Evolutionary conservation across 2,329 filamentous ascomycete species (phyloP).

Genomic region (Ceratocystis huliohia): DNA sequence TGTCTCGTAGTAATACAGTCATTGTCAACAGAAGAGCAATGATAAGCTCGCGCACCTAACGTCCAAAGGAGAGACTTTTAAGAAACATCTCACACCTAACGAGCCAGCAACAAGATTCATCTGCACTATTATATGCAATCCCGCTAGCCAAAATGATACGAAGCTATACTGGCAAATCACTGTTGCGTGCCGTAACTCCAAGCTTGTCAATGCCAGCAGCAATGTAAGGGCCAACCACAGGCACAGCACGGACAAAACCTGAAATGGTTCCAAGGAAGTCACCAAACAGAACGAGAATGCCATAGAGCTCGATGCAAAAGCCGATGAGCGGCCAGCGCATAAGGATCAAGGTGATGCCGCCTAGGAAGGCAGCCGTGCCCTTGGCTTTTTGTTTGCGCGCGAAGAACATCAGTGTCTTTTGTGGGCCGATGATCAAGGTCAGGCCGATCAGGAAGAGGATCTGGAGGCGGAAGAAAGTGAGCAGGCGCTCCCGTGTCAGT

Average conservation of each 20-base stretch:
- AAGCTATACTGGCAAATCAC: conserved; percentile 59
- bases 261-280: conserved; percentile 92
- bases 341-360: conserved; percentile 72
- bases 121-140: conserved; percentile 7
- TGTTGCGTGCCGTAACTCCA: conserved; percentile 57
- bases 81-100: neutral
- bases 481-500: conserved; percentile 14
- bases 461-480: conserved; percentile 34
- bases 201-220: conserved; percentile 58
- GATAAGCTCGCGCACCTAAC: conserved; percentile 8
- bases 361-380: conserved; percentile 77
- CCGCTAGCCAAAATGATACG: neutral
- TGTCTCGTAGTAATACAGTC: neutral
- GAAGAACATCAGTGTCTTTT: conserved; percentile 91
- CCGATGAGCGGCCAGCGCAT: conserved; percentile 83
- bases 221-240: conserved; percentile 77
- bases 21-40: neutral
- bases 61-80: neutral
- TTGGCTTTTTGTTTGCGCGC: conserved; percentile 83
- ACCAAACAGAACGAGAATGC: conserved; percentile 84
- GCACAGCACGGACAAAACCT: conserved; percentile 71
- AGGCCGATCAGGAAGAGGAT: conserved; percentile 97
- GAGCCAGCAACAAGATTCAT: neutral
- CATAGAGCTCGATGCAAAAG: conserved; percentile 83
- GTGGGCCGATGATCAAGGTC: conserved; percentile 83